Base-by-base conservation (phyloP, 768 basidiomycete species). In the Cantharellus anzutake region DNA sequence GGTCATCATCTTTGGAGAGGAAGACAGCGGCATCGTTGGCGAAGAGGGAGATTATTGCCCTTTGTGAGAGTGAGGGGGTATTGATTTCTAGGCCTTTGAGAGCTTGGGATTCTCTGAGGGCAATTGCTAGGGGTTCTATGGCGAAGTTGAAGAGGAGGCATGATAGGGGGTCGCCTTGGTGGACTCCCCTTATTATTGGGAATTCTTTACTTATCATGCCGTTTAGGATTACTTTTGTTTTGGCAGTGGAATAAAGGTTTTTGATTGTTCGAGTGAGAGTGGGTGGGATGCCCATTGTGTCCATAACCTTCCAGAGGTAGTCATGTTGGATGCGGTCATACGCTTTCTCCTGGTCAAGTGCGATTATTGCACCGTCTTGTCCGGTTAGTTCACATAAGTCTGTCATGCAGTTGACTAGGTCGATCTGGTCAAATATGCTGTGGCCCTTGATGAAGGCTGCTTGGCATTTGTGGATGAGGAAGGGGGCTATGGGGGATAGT, bases 131-230 rank as follows among this genome's bases (percentile, higher is more conserved):
- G 3, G 65, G 65, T 52, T 66, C 65, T 7, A 66, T 66, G 4
- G 65, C 65, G 2, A 66, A 42, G 60, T 66, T 51, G 50, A 66
- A 66, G 1, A 66, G 59, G 1, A 66, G 61, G 60, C 65, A 66
- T 1, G 65, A 66, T 1, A 66, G 41, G 2, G 65, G 65, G 61
- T 66, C 65, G 2, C 65, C 65, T 52, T 66, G 66, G 11, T 66
- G 4, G 1, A 66, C 66, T 4, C 66, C 66, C 56, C 66, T 57
- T 2, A 38, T 50, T 5, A 66, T 57, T 3, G 29, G 1, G 51
- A 59, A 66, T 1, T 34, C 11, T 3, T 2, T 20, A 41, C 59
- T 59, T 3, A 50, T 2, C 5, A 7, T 55, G 2, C 64, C 59
- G 51, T 66, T 66, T 2, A 66, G 51, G 4, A 66, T 61, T 3